These are phyloP conservation scores for Raphanus raphanistrum DNA, from an alignment of 345 rosid species.

Conservation along the genomic window DNA sequence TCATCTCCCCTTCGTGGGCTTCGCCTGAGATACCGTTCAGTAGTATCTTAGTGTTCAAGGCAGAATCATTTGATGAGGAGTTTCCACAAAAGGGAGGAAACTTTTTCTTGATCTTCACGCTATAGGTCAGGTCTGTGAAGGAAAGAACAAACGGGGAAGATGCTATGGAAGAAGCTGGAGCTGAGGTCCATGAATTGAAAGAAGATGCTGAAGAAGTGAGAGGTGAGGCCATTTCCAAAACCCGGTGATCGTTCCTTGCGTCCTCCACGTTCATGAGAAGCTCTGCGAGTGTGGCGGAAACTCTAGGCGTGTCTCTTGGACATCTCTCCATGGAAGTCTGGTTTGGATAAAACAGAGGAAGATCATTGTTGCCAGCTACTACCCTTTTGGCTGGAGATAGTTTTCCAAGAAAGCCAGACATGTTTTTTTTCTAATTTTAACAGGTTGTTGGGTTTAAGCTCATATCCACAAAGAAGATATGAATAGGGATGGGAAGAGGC, in stretches of 20 bases:
- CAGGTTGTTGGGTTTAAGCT: conserved; percentile 15
- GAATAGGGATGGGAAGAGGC: conserved; percentile 30
- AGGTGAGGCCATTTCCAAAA: conserved; percentile 46
- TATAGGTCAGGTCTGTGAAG: conserved; percentile 64
- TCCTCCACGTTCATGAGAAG: conserved; percentile 65
- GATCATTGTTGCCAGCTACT: conserved; percentile 30
- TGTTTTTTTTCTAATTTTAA: not conserved
- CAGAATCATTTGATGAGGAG: conserved; percentile 3
- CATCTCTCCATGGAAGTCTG: conserved; percentile 41
- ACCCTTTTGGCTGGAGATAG: conserved; percentile 36
- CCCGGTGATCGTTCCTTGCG: conserved; percentile 39
- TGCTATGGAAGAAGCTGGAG: conserved; percentile 41
- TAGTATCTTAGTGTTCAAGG: conserved; percentile 46
- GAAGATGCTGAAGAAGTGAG: conserved; percentile 41
- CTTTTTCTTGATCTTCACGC: conserved; percentile 54
- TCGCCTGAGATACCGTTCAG: conserved; percentile 60
- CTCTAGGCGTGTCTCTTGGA: conserved; percentile 38
- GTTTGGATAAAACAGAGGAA: conserved; percentile 43
- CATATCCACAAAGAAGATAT: conserved; percentile 31
- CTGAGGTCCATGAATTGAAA: conserved; percentile 37
- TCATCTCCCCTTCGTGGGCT: conserved; percentile 75
- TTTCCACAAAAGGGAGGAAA: conserved; percentile 39
- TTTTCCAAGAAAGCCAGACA: conserved; percentile 40
- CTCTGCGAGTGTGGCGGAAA: conserved; percentile 60
- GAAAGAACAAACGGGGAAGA: conserved; percentile 73